Base-by-base conservation (phyloP, 345 rosid species). In the Populus simonii region DNA sequence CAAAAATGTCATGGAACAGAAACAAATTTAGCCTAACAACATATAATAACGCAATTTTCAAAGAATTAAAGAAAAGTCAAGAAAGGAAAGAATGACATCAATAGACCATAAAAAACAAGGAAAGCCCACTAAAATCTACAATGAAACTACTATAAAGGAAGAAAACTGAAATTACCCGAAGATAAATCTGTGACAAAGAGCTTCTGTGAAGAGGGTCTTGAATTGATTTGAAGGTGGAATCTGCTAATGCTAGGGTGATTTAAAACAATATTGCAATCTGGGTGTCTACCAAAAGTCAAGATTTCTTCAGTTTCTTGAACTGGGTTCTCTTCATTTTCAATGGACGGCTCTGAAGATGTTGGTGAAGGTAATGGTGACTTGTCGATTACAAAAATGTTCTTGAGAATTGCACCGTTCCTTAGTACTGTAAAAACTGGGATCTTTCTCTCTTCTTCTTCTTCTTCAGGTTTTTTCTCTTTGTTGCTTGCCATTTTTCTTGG, bases 181-280 rank as follows among this genome's bases (percentile, higher is more conserved):
- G 92, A 88, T 17, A 93, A 87, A 84, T 96, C 97, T 53, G 88
- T 79, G 74, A 93, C 89, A 79, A 82, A 90, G 85, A 91, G 93
- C 85, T 85, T 86, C 86, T 80, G 87, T n/a, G 80, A 79, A 53
- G 88, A 84, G 53, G 88, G 86, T 11, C 82, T 80, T 16, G 94
- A 84, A 61, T 71, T 85, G 82, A 96, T 89, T 80, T 88, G 89
- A 78, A 96, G 88, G 88, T 96, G 97, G 79, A 89, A 91, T 84
- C 99, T 83, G 87, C 99, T 96, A 83, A 96, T 82, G 78, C 99
- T 96, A 0, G 99, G 99, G 71, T 92, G 99, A 75, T 92, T 88
- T 66, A 92, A 70, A 76, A 90, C 79, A 78, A 96, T 88, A 82
- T 88, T 80, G 83, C 97, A 89, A 73, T 93, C 97, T 15, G 96